These are phyloP conservation scores for Zygoascus biomembranicola DNA, from an alignment of 805 yeast species.

Conservation along the genomic window DNA sequence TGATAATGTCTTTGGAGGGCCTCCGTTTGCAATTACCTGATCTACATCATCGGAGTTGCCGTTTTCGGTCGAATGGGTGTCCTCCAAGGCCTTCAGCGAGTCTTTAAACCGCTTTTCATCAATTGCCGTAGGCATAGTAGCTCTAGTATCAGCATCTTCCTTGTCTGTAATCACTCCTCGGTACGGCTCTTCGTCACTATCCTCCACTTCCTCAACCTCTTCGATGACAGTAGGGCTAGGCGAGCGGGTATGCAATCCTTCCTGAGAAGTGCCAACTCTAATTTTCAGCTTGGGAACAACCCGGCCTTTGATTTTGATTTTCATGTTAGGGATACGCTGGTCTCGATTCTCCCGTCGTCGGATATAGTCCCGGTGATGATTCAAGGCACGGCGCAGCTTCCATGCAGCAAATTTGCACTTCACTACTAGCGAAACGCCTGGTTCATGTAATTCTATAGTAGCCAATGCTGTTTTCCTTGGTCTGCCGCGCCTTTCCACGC, in stretches of 20 bases:
- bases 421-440: neutral
- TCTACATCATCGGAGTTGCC: constrained; percentile 18
- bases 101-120: constrained; percentile 45
- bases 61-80: neutral
- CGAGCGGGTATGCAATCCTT: neutral
- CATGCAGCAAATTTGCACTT: neutral
- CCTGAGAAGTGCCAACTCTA: neutral
- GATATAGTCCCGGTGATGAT: neutral
- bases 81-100: constrained; percentile 9
- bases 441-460: neutral
- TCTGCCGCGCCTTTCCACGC: constrained; percentile 1
- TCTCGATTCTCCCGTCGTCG: neutral
- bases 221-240: constrained; percentile 1
- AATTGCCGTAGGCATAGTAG: constrained; percentile 49
- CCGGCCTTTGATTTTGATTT: neutral
- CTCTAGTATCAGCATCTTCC: constrained; percentile 49
- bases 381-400: constrained; percentile 2
- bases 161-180: constrained; percentile 52
- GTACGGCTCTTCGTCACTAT: constrained; percentile 46
- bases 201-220: constrained; percentile 10
- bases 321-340: neutral
- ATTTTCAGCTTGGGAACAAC: neutral
- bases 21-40: neutral
- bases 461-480: constrained; percentile 3
- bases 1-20: constrained; percentile 18